Evolutionary conservation across 1,139 yeast genomes (phyloP), one percentile per base, ranked within the genome.

Genomic region (Diutina ranongensis): DNA sequence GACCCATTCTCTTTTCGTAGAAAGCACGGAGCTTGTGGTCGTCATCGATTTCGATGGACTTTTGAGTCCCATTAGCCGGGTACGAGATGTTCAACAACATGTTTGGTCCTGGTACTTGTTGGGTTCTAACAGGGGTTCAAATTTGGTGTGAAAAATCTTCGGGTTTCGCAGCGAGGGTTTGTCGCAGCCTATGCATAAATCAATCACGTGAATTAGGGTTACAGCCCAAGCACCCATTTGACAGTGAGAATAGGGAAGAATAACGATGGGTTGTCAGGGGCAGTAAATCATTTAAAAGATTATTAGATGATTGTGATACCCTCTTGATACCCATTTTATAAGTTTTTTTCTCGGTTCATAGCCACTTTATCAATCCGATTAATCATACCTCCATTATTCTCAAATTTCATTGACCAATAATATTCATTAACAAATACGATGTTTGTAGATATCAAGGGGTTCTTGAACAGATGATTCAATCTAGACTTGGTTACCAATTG

Each of bases 1-100:
- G 97, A 67, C 98, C 98, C 83, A 92, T 87, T 75, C 97, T 89
- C 84, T 92, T 92, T 73, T 92, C 98, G 86, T 88, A 89, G 80
- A 92, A 89, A 71, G 80, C 88, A 74, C 97, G 94, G 72, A 92
- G 80, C 71, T 94, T 92, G 83, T 89, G 97, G 75, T 94, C 98
- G 71, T 94, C 98, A 69, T 92, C 99, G 67, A 92, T 85, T 58
- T 92, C 97, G 72, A 89, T 76, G 75, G 86, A 75, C 80, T 92
- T 92, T 77, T 92, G 97, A 64, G 98, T 85, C 83, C 98, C 98
- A 86, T 92, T 92, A 74, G 96, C 94, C 78, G 99, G 99, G 83
- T 84, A 94, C 71, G 99, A 86, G 78, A 92, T 89, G 83, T 92
- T 92, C 76, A 92, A 88, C 96, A 89, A 18, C 44, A 41, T 41